These are phyloP conservation scores for Boletus speciosus DNA, from an alignment of 768 basidiomycete genomes.

Conservation along the genomic window DNA sequence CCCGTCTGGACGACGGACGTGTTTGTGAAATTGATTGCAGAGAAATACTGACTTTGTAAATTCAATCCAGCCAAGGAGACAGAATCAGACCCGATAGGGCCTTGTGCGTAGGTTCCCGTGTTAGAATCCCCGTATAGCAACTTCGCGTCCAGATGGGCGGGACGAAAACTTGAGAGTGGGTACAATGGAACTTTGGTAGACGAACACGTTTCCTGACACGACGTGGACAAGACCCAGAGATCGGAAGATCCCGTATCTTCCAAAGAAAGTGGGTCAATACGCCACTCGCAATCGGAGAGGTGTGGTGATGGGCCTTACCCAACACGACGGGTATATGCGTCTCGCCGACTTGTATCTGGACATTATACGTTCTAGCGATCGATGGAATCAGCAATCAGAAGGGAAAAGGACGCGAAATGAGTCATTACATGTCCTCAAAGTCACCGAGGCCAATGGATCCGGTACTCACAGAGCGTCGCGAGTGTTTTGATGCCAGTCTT, in stretches of 20 bases:
- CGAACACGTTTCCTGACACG: slow-evolving; percentile 46
- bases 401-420: neutral
- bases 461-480: slow-evolving; percentile 16
- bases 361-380: slow-evolving; percentile 54
- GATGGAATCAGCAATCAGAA: slow-evolving; percentile 1
- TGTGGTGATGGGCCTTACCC: slow-evolving; percentile 37
- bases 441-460: slow-evolving; percentile 57
- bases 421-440: slow-evolving; percentile 56
- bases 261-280: slow-evolving; percentile 1
- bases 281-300: neutral
- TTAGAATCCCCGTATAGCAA: slow-evolving; percentile 69
- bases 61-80: slow-evolving; percentile 53
- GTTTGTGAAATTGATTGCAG: slow-evolving; percentile 66
- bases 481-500: neutral
- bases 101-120: slow-evolving; percentile 66
- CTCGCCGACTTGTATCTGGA: slow-evolving; percentile 55
- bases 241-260: slow-evolving; percentile 78
- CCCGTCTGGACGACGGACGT: slow-evolving; percentile 56
- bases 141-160: slow-evolving; percentile 42
- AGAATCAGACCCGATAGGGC: slow-evolving; percentile 57
- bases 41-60: slow-evolving; percentile 54
- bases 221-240: slow-evolving; percentile 65
- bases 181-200: slow-evolving; percentile 43
- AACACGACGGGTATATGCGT: slow-evolving; percentile 54
- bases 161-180: slow-evolving; percentile 45